These are phyloP conservation scores for Debaryomyces singareniensis DNA, from an alignment of 1,139 yeast species.

Conservation along the genomic window DNA sequence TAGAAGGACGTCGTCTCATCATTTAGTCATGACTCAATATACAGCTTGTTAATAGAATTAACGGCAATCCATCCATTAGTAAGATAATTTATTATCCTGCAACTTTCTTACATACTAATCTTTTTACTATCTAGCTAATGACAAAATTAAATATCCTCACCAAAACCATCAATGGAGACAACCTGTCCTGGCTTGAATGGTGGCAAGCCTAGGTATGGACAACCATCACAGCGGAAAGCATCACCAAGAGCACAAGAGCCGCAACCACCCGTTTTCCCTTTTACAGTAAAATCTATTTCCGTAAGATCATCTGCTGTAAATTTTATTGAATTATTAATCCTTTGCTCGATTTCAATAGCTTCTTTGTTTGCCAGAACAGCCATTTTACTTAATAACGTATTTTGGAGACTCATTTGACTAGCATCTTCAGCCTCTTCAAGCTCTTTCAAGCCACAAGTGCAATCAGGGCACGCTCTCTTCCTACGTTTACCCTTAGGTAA, in stretches of 20 bases:
- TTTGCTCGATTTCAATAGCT: slow-evolving; percentile 48
- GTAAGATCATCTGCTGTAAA: slow-evolving; percentile 63
- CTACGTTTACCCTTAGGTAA: slow-evolving; percentile 55
- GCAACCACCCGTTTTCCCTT: slow-evolving; percentile 94
- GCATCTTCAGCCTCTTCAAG: slow-evolving; percentile 52
- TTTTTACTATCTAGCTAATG: no score
- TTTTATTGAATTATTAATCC: slow-evolving; percentile 44
- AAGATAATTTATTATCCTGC: no score
- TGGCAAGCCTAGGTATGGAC: slow-evolving; percentile 94
- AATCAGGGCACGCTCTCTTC: slow-evolving; percentile 91
- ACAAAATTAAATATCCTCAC: slow-evolving; percentile 33
- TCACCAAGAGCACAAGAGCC: slow-evolving; percentile 96
- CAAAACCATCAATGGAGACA: slow-evolving; percentile 46
- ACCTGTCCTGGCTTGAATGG: slow-evolving; percentile 97
- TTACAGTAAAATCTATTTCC: slow-evolving; percentile 90
- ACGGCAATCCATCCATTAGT: no score
- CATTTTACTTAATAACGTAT: slow-evolving; percentile 38
- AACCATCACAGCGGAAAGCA: slow-evolving; percentile 96
- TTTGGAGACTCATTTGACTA: slow-evolving; percentile 43
- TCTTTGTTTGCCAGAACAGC: slow-evolving; percentile 49
- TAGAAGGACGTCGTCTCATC: no score
- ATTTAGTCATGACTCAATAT: no score
- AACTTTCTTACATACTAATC: no score
- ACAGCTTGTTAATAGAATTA: no score
- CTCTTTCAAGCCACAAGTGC: slow-evolving; percentile 94